Evolutionary conservation across 2,329 filamentous ascomycete species (phyloP).

Genomic region (Neofusicoccum laricinum): DNA sequence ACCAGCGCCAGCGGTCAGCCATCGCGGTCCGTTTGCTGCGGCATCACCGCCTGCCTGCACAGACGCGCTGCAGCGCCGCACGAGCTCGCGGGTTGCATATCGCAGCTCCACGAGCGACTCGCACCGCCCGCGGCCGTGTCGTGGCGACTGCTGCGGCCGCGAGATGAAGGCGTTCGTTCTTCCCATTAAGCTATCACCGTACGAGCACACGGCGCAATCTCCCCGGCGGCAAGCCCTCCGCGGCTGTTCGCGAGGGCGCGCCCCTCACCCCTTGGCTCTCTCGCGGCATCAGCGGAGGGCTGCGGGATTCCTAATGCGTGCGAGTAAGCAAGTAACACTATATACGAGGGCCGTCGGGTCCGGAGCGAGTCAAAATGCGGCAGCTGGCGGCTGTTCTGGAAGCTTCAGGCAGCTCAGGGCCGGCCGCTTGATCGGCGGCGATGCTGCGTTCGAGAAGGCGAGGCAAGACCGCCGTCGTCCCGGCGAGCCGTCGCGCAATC

Average conservation of each 20-base stretch:
- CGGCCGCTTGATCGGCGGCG: background rate
- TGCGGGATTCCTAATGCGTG: background rate
- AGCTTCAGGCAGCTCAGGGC: background rate
- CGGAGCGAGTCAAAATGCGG: constrained; percentile 6
- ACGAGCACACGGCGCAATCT: constrained; percentile 3
- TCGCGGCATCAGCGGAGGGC: background rate
- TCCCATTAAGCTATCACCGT: background rate
- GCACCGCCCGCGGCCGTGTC: background rate
- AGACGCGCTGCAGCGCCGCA: background rate
- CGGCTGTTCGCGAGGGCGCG: background rate
- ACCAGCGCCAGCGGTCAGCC: background rate
- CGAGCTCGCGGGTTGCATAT: background rate
- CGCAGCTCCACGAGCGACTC: background rate
- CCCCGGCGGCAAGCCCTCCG: background rate
- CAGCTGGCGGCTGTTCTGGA: constrained; percentile 6
- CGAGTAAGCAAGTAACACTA: background rate
- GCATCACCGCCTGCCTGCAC: background rate
- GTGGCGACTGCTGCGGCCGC: background rate
- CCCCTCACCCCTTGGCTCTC: background rate
- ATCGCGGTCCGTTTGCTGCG: background rate
- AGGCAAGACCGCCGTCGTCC: constrained; percentile 7
- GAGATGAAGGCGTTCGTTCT: background rate
- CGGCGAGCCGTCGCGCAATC: constrained; percentile 4
- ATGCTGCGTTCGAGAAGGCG: constrained; percentile 4
- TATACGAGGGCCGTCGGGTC: background rate